phyloP scores from a whole-genome alignment of 805 yeast genomes.

The Cyberlindnera amylophila region DNA sequence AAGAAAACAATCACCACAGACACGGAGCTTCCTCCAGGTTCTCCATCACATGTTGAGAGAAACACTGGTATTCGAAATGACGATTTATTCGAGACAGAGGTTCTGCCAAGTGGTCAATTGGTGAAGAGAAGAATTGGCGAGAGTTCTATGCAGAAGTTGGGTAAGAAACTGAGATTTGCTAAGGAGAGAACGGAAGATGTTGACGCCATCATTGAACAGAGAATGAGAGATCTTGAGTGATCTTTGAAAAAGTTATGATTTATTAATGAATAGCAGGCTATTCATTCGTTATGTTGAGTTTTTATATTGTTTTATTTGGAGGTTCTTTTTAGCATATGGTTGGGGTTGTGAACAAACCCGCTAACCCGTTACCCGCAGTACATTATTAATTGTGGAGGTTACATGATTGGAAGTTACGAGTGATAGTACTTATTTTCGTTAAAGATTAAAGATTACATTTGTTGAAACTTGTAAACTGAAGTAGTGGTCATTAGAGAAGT shows the following conservation, averaged over 20 bases:
- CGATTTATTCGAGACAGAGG: constrained; percentile 45
- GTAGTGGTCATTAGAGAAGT: background rate
- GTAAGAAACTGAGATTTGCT: constrained; percentile 37
- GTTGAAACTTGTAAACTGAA: background rate
- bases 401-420: too few species aligned
- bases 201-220: constrained; percentile 51
- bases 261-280: constrained; percentile 8
- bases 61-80: constrained; percentile 24
- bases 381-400: too few species aligned
- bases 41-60: constrained; percentile 33
- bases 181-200: constrained; percentile 29
- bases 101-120: constrained; percentile 72
- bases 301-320: background rate
- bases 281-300: background rate
- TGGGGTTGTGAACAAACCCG: too few species aligned
- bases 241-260: background rate
- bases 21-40: constrained; percentile 49
- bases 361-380: too few species aligned
- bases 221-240: constrained; percentile 36
- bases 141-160: constrained; percentile 29
- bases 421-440: background rate
- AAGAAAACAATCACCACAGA: constrained; percentile 27
- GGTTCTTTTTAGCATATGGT: too few species aligned
- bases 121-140: constrained; percentile 39
- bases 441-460: background rate